Conservation (phyloP, 2,329 filamentous ascomycete genomes). For the Berkeleyomyces basicola region DNA sequence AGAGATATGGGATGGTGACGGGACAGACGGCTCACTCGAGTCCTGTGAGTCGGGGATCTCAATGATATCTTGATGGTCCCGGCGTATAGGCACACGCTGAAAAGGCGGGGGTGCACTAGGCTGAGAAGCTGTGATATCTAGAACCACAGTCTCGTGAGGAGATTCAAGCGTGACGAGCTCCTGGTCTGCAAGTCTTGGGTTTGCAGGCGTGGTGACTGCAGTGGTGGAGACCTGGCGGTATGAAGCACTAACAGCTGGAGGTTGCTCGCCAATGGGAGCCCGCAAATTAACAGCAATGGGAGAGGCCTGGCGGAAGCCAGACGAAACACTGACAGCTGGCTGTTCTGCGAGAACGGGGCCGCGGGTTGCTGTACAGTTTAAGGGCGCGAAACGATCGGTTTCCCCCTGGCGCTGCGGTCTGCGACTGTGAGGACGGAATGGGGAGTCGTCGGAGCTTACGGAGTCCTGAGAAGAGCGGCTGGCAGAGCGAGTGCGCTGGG, state of each 20-base stretch:
- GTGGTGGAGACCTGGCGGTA: not conserved
- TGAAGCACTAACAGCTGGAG: not conserved
- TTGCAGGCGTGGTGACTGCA: not conserved
- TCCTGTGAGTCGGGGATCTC: constrained; percentile 13
- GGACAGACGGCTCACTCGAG: not conserved
- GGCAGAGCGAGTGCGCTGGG: not conserved
- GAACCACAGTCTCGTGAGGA: not conserved
- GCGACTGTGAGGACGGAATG: not conserved
- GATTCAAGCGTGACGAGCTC: not conserved
- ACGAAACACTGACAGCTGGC: not conserved
- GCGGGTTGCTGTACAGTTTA: not conserved
- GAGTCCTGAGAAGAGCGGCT: not conserved
- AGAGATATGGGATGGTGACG: not conserved
- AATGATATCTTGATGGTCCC: not conserved
- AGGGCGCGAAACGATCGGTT: not conserved
- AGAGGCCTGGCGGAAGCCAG: not conserved
- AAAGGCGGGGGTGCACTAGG: not conserved
- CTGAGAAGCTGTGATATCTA: not conserved
- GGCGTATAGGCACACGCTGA: not conserved
- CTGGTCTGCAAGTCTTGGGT: not conserved
- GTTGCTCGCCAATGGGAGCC: not conserved
- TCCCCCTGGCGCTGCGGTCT: not conserved
- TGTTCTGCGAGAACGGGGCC: not conserved
- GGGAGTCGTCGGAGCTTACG: not conserved
- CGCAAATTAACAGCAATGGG: not conserved